Percentiles rank a stretch among this genome's conserved stretches.
Conservation (phyloP, 306 rosid species). For the Acacia crassicarpa region DNA sequence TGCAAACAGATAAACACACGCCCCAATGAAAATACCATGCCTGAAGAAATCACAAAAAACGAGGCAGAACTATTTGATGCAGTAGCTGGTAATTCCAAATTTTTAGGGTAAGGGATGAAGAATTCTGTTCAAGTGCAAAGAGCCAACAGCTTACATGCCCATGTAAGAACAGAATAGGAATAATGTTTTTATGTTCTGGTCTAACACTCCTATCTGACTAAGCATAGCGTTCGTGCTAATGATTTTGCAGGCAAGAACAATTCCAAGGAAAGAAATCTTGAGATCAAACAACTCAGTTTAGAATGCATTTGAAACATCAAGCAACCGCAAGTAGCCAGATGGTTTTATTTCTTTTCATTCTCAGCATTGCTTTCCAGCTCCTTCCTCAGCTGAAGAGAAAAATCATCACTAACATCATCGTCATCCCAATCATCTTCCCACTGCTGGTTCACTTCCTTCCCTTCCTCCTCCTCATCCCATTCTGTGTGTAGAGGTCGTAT, state of each 20-base stretch:
- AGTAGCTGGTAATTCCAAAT: conserved; percentile 10
- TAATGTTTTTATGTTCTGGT: neutral
- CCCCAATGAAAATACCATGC: neutral
- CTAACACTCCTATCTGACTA: conserved; percentile 21
- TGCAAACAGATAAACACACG: neutral
- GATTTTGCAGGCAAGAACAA: conserved; percentile 10
- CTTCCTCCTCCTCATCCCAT: conserved; percentile 84
- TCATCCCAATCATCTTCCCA: conserved; percentile 99
- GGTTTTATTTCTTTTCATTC: conserved; percentile 44
- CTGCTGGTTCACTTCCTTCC: conserved; percentile 76
- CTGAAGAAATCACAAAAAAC: conserved; percentile 2
- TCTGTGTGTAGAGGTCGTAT: conserved; percentile 42
- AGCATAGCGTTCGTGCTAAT: conserved; percentile 20
- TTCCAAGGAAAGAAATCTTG: neutral
- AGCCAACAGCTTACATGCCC: conserved; percentile 16
- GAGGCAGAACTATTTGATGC: neutral
- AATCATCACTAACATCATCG: conserved; percentile 89
- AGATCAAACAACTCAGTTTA: conserved; percentile 24
- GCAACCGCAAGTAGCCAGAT: conserved; percentile 14
- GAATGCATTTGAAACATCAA: conserved; percentile 17
- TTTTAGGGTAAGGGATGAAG: neutral
- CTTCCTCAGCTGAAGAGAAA: conserved; percentile 82
- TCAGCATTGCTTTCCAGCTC: conserved; percentile 76
- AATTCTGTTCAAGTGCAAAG: conserved; percentile 17
- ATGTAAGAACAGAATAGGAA: conserved; percentile 9